Percentiles rank a stretch among this genome's conserved stretches.
These are phyloP conservation scores for Neofusicoccum ribis DNA, from an alignment of 2,329 filamentous ascomycete genomes.

Conservation along the genomic window DNA sequence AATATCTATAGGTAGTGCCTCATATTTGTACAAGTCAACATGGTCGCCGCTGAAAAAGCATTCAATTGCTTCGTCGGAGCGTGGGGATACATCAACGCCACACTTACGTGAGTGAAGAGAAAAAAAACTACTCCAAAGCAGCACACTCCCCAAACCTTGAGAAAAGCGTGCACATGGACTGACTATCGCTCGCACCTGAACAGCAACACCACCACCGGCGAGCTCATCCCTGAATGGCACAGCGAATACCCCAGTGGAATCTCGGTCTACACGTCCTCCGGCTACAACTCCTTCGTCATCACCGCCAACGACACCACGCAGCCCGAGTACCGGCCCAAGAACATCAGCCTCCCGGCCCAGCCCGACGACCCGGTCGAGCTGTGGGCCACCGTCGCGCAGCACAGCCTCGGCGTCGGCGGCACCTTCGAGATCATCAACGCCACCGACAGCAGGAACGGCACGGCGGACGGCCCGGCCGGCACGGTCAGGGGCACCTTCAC, in stretches of 20 bases:
- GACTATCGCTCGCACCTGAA: neutral
- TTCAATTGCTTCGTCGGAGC: slow-evolving; percentile 2
- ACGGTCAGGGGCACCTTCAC: neutral
- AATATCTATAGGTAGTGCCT: neutral
- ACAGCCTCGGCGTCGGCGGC: neutral
- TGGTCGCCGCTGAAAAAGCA: neutral
- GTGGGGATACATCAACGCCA: neutral
- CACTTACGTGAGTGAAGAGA: neutral
- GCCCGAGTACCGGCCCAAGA: neutral
- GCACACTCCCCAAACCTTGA: no score
- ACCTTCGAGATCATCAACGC: neutral
- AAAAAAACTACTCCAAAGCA: neutral
- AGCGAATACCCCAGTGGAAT: neutral
- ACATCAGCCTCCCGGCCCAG: neutral
- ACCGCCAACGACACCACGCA: slow-evolving; percentile 10
- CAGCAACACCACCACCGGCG: slow-evolving; percentile 9
- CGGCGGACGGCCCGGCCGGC: neutral
- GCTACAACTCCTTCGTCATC: neutral
- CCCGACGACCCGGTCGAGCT: neutral
- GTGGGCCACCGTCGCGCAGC: neutral
- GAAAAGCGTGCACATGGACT: neutral
- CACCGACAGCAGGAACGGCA: neutral
- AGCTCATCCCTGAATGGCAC: slow-evolving; percentile 4
- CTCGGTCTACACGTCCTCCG: slow-evolving; percentile 1
- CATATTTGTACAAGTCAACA: neutral